phyloP scores from a whole-genome alignment of 2,329 filamentous ascomycete species.

The Alternaria gaisen region DNA sequence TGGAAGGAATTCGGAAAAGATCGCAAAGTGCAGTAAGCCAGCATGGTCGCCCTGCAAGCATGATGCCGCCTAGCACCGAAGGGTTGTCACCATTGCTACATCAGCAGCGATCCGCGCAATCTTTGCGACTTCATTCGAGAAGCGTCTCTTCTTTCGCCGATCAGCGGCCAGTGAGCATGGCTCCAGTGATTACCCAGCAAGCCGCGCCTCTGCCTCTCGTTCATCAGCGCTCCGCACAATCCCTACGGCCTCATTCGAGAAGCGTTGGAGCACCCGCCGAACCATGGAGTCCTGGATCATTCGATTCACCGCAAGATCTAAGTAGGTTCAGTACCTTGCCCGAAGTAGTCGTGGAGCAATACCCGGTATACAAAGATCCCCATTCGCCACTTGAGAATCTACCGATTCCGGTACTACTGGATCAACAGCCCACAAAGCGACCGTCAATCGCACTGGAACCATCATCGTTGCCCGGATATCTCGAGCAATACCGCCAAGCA shows the following conservation, averaged over 20 bases:
- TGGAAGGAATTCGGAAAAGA: constrained; percentile 32
- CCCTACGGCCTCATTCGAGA: constrained; percentile 15
- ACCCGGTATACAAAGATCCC: constrained; percentile 7
- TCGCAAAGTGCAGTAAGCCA: constrained; percentile 33
- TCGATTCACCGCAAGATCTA: constrained; percentile 11
- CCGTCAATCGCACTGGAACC: constrained; percentile 19
- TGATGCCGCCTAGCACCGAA: constrained; percentile 19
- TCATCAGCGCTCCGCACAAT: constrained; percentile 9
- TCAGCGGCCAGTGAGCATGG: background rate
- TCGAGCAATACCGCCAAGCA: constrained; percentile 41
- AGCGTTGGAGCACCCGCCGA: constrained; percentile 23
- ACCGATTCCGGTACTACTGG: constrained; percentile 21
- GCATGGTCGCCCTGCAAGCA: constrained; percentile 20
- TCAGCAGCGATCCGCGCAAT: constrained; percentile 25
- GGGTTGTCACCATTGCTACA: constrained; percentile 19
- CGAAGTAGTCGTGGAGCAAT: constrained; percentile 19
- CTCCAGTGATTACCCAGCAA: background rate
- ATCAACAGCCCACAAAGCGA: constrained; percentile 8
- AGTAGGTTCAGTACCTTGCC: constrained; percentile 24
- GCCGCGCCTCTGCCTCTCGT: background rate
- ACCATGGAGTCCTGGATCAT: constrained; percentile 30
- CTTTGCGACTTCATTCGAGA: constrained; percentile 19
- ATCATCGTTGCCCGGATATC: constrained; percentile 29
- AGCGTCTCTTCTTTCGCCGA: constrained; percentile 17
- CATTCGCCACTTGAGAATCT: constrained; percentile 16